Percentiles rank a stretch among this genome's conserved stretches.
These are phyloP conservation scores for Ustilago loliicola DNA, from an alignment of 1,284 basidiomycete genomes.

Conservation along the genomic window DNA sequence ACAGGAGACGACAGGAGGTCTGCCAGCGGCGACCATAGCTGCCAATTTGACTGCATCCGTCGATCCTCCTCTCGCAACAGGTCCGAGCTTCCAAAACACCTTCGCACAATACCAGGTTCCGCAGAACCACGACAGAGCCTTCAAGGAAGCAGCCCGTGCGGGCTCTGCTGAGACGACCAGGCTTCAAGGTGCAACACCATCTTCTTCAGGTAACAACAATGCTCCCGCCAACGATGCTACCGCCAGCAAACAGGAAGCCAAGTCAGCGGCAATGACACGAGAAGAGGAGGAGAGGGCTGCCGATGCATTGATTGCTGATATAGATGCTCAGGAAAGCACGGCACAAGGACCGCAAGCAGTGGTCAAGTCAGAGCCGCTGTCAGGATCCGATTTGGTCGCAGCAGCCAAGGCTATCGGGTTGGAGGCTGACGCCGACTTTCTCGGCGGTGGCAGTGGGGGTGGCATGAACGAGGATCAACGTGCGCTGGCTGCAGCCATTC, in stretches of 20 bases:
- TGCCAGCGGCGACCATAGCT: not conserved
- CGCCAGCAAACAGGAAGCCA: constrained; percentile 1
- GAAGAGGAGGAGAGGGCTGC: constrained; percentile 50
- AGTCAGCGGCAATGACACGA: constrained; percentile 20
- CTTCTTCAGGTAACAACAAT: not conserved
- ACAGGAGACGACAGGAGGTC: not conserved
- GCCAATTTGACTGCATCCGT: constrained; percentile 1
- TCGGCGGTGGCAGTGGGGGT: constrained; percentile 33
- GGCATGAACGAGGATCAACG: constrained; percentile 49
- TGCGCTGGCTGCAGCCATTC: constrained; percentile 55
- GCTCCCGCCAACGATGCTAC: not conserved
- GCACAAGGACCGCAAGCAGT: not conserved
- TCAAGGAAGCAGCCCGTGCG: constrained; percentile 18
- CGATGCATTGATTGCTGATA: constrained; percentile 38
- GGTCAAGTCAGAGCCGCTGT: constrained; percentile 22
- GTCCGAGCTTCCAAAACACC: constrained; percentile 43
- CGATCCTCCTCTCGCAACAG: constrained; percentile 5
- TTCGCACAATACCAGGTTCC: constrained; percentile 52
- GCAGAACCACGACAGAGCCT: constrained; percentile 34
- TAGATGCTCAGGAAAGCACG: constrained; percentile 16
- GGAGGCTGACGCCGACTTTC: constrained; percentile 50
- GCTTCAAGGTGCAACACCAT: not conserved
- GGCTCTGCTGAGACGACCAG: constrained; percentile 7
- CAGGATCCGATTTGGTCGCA: constrained; percentile 48
- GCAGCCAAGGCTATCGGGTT: constrained; percentile 58